phyloP scores from a whole-genome alignment of 345 rosid genomes.

The Rubroshorea leprosula region DNA sequence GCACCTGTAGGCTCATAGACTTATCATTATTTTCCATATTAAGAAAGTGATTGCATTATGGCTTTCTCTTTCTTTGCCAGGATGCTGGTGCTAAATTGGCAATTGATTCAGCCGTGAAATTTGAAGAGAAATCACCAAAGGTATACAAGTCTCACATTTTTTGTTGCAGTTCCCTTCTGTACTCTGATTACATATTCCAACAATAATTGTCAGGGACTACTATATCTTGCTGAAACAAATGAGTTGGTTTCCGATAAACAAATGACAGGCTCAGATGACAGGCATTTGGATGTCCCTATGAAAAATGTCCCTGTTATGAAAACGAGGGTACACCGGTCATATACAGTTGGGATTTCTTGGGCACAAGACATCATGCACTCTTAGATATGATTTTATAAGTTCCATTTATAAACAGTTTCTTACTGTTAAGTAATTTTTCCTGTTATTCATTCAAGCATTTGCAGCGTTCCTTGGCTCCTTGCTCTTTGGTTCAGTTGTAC shows the following conservation, averaged over 20 bases:
- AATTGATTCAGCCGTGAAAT: slow-evolving; percentile 36
- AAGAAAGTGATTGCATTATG: slow-evolving; percentile 10
- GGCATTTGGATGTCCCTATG: slow-evolving; percentile 16
- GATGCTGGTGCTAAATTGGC: slow-evolving; percentile 45
- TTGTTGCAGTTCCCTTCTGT: slow-evolving; percentile 6
- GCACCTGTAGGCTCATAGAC: background rate
- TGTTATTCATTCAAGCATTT: too few species aligned
- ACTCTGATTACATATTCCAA: background rate
- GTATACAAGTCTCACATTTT: slow-evolving; percentile 14
- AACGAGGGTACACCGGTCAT: slow-evolving; percentile 64
- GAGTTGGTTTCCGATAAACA: slow-evolving; percentile 28
- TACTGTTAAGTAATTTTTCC: too few species aligned
- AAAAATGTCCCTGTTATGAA: slow-evolving; percentile 23
- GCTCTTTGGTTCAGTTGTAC: too few species aligned
- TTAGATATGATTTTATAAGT: slow-evolving; percentile 12
- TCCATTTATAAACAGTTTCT: too few species aligned
- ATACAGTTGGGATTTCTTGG: slow-evolving; percentile 63
- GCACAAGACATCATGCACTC: slow-evolving; percentile 23
- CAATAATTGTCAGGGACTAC: slow-evolving; percentile 61
- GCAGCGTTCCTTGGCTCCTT: too few species aligned
- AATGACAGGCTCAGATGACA: slow-evolving; percentile 17
- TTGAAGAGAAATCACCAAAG: slow-evolving; percentile 45
- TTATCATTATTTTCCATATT: background rate
- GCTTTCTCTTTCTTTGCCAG: slow-evolving; percentile 32
- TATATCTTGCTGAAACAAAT: slow-evolving; percentile 52